These are phyloP conservation scores for Apiospora sp. DNA, from an alignment of 2,329 filamentous ascomycete genomes.

Conservation along the genomic window DNA sequence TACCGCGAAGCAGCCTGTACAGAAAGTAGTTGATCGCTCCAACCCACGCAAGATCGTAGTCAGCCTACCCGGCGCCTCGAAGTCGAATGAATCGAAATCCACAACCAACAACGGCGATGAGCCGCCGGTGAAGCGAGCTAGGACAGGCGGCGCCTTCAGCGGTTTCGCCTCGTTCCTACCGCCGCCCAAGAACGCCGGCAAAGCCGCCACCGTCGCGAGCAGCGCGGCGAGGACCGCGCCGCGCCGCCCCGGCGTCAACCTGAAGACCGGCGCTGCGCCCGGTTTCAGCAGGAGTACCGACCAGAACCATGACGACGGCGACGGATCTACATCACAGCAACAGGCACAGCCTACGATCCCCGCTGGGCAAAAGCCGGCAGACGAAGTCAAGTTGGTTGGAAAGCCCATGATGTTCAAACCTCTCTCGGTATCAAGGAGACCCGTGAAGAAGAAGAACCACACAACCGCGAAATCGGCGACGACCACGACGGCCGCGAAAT, in stretches of 20 bases:
- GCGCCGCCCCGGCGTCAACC: conserved; percentile 65
- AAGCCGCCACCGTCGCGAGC: conserved; percentile 31
- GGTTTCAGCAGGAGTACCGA: conserved; percentile 74
- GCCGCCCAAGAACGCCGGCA: conserved; percentile 72
- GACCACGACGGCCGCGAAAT: conserved; percentile 28
- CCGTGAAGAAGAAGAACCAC: conserved; percentile 69
- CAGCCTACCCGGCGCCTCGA: conserved; percentile 69
- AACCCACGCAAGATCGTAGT: conserved; percentile 87
- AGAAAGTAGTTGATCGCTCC: conserved; percentile 81
- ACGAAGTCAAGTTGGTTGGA: conserved; percentile 73
- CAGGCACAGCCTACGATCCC: conserved; percentile 59
- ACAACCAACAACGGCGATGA: conserved; percentile 45
- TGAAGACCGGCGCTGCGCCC: conserved; percentile 85
- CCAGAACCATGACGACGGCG: conserved; percentile 36
- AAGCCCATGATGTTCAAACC: conserved; percentile 91
- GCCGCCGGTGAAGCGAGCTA: conserved; percentile 76
- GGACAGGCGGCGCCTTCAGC: conserved; percentile 70
- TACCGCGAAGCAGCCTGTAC: conserved; percentile 68
- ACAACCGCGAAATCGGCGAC: conserved; percentile 44
- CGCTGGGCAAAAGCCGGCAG: conserved; percentile 64
- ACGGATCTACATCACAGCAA: conserved; percentile 44
- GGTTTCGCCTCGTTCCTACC: conserved; percentile 89
- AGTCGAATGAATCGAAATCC: conserved; percentile 43
- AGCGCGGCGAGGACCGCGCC: conserved; percentile 48
- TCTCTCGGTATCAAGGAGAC: conserved; percentile 80